Conservation (phyloP, 2,329 filamentous ascomycete genomes). For the Aquanectria penicillioides region DNA sequence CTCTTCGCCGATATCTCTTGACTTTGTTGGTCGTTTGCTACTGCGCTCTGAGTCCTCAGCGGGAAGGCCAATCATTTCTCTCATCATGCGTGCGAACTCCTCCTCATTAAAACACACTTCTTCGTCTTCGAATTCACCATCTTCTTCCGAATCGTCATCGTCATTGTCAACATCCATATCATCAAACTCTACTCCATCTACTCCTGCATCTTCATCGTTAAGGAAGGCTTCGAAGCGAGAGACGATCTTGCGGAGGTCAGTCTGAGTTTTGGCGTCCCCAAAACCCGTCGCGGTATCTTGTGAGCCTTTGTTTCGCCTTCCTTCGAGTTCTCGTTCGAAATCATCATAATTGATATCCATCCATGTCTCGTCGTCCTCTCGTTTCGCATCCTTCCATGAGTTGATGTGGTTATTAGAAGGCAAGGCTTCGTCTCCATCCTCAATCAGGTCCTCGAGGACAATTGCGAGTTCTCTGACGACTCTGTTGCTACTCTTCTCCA, state of each 20-base stretch:
- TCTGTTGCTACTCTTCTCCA: conserved; percentile 74
- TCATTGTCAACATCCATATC: conserved; percentile 77
- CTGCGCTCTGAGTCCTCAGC: too few relatives aligned
- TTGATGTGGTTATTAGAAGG: conserved; percentile 80
- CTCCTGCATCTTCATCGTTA: conserved; percentile 83
- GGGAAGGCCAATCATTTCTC: conserved; percentile 84
- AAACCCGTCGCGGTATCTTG: conserved; percentile 57
- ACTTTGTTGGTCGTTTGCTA: not conserved
- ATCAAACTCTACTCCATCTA: conserved; percentile 79
- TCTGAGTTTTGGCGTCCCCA: conserved; percentile 74
- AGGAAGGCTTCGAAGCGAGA: conserved; percentile 93
- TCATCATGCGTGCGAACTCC: conserved; percentile 88
- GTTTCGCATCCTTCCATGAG: conserved; percentile 68
- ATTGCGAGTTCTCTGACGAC: conserved; percentile 79
- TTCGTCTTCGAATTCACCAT: conserved; percentile 75
- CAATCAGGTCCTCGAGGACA: conserved; percentile 77
- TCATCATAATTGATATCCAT: conserved; percentile 91
- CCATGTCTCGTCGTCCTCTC: conserved; percentile 90
- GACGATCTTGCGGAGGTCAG: conserved; percentile 89
- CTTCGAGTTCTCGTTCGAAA: conserved; percentile 82
- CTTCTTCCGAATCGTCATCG: conserved; percentile 61
- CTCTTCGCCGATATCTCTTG: conserved; percentile 11
- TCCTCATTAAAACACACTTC: conserved; percentile 85
- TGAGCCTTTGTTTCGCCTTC: conserved; percentile 51
- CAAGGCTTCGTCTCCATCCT: conserved; percentile 72